Evolutionary conservation across 2,329 filamentous ascomycete genomes (phyloP), one percentile per base, ranked within the genome.

Genomic region (Claviceps sorghi): DNA sequence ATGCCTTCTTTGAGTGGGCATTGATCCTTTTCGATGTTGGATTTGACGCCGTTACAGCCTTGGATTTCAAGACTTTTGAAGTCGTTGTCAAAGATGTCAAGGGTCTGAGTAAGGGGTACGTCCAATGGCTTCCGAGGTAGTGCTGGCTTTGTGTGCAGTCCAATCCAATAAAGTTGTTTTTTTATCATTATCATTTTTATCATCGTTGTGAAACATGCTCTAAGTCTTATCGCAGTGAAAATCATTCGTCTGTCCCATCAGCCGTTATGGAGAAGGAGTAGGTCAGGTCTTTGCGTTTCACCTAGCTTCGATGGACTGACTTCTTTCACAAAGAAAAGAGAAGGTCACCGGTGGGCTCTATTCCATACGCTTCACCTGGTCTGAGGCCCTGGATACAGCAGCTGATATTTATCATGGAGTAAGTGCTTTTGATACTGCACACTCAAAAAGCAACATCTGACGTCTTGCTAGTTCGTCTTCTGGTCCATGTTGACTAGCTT

Each of bases 1-100:
- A 98, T 68, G 85, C 93, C 57, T 96, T 98, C 71, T 96, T 97
- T 69, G 93, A 98, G 69, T 98, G 93, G 93, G 76, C 89, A 22
- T 76, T 98, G 56, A 89, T 98, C 64, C 74, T 98, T 59, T 88
- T 95, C 66, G 93, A 98, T 67, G 89, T 98, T 53, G 91, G 80
- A 32, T 98, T 98, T 70, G 93, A 98, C 72, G 88, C 93, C 50
- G 85, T 97, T 54, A 97, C 93, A 11, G 84, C 88, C 53, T 73
- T 95, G 62, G 93, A 98, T 72, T 98, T 97, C 72, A 77, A 83
- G 57, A 81, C 84, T 52, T 86, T 97, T 64, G 91, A 97, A 67
- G 73, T 98, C 62, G 77, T 89, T 60, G 77, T 98, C 58, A 88
- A 81, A 73, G 91, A 97, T 72, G 78, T 90, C 59, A 91, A 89